Evolutionary conservation across 495 filamentous ascomycete species (phyloP).

Genomic region (Xylaria cubensis): DNA sequence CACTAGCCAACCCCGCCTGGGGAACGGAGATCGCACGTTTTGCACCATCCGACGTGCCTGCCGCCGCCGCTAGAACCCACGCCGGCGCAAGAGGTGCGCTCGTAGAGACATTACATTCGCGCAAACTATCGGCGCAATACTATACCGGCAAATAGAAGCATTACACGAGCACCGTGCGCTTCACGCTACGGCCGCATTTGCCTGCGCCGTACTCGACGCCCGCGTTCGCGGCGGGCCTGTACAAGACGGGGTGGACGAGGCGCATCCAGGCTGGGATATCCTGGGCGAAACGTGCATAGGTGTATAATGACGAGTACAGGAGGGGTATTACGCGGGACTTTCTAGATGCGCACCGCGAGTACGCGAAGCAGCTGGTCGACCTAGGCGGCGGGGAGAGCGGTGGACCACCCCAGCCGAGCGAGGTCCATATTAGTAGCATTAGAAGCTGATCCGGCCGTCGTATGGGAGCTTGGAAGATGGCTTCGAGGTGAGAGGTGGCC

Average conservation of each 20-base stretch:
- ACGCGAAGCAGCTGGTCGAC: neutral
- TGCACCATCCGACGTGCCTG: too few relatives aligned
- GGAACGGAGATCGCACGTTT: neutral
- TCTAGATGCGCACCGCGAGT: neutral
- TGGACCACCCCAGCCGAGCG: neutral
- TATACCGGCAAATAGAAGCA: too few relatives aligned
- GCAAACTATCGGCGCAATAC: neutral
- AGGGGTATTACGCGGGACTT: neutral
- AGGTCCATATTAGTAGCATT: neutral
- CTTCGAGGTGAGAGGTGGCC: neutral
- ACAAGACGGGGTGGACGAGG: too few relatives aligned
- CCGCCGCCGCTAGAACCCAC: too few relatives aligned
- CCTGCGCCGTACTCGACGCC: too few relatives aligned
- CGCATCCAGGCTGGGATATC: too few relatives aligned
- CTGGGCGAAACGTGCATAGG: too few relatives aligned
- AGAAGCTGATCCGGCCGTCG: neutral
- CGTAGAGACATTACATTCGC: neutral
- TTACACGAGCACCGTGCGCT: too few relatives aligned
- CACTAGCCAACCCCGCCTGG: neutral
- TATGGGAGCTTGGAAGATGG: neutral
- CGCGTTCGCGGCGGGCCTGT: too few relatives aligned
- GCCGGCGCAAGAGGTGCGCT: neutral
- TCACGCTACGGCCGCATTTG: too few relatives aligned
- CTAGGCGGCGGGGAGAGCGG: neutral
- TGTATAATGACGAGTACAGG: too few relatives aligned